These are phyloP conservation scores for Ambrosia hybrid DNA, from an alignment of 140 eudicot genomes.

Conservation along the genomic window DNA sequence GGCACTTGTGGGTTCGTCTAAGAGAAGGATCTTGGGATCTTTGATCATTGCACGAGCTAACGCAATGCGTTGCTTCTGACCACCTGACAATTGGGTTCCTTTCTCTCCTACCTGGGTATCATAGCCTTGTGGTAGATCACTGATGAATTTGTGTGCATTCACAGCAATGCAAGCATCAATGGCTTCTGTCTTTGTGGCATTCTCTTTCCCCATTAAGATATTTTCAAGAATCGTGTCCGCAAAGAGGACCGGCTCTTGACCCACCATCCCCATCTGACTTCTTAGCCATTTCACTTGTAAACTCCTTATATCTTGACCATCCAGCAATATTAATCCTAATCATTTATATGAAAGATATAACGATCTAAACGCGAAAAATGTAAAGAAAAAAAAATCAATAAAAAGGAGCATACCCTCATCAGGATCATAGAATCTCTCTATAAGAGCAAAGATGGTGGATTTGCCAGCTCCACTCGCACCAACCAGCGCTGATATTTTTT, in stretches of 20 bases:
- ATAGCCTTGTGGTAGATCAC: conserved; percentile 69
- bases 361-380: neutral
- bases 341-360: neutral
- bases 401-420: conserved; percentile 44
- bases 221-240: conserved; percentile 70
- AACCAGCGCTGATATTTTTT: conserved; percentile 62
- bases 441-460: conserved; percentile 82
- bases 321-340: conserved; percentile 60
- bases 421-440: conserved; percentile 87
- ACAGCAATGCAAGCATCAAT: conserved; percentile 71
- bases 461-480: conserved; percentile 91
- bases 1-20: conserved; percentile 91
- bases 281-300: conserved; percentile 86
- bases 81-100: conserved; percentile 79
- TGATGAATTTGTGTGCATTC: conserved; percentile 74
- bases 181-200: conserved; percentile 77
- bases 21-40: conserved; percentile 73
- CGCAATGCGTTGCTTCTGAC: conserved; percentile 84
- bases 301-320: conserved; percentile 75
- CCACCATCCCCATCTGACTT: conserved; percentile 88
- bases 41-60: conserved; percentile 88
- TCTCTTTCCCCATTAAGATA: conserved; percentile 76
- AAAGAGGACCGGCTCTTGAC: conserved; percentile 83
- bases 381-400: no score
- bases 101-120: conserved; percentile 77